Evolutionary conservation across 768 basidiomycete genomes (phyloP).

Genomic region (Tephrocybe sp.): DNA sequence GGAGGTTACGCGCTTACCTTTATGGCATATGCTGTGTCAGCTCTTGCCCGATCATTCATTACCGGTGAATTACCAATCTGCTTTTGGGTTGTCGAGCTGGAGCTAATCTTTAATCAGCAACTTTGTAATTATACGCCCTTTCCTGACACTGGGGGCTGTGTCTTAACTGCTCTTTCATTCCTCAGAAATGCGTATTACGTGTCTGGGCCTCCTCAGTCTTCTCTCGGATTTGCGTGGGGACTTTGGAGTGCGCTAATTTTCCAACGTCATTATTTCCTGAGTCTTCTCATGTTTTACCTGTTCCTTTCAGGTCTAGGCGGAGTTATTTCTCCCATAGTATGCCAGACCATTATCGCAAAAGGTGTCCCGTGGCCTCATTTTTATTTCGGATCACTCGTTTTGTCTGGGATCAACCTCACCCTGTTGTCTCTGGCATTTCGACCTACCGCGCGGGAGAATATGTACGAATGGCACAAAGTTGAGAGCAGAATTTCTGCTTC

Average conservation of each 20-base stretch:
- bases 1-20: conserved; percentile 43
- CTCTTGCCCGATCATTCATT: conserved; percentile 47
- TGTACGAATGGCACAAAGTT: conserved; percentile 34
- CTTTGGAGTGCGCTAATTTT: conserved; percentile 41
- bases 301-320: conserved; percentile 60
- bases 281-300: background rate
- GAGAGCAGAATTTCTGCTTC: background rate
- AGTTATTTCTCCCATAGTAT: conserved; percentile 54
- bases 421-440: conserved; percentile 44
- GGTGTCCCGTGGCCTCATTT: conserved; percentile 57
- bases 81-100: background rate
- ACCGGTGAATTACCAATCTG: conserved; percentile 37
- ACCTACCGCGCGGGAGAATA: conserved; percentile 44
- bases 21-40: conserved; percentile 45
- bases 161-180: background rate
- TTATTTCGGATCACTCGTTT: conserved; percentile 55
- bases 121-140: conserved; percentile 31
- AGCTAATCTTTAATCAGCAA: conserved; percentile 21
- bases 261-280: background rate
- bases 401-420: conserved; percentile 41
- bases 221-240: conserved; percentile 49
- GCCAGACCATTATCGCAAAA: conserved; percentile 47
- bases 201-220: conserved; percentile 35
- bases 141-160: background rate
- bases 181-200: conserved; percentile 50